Conservation (phyloP, 306 rosid genomes). For the Vigna unguiculata region DNA sequence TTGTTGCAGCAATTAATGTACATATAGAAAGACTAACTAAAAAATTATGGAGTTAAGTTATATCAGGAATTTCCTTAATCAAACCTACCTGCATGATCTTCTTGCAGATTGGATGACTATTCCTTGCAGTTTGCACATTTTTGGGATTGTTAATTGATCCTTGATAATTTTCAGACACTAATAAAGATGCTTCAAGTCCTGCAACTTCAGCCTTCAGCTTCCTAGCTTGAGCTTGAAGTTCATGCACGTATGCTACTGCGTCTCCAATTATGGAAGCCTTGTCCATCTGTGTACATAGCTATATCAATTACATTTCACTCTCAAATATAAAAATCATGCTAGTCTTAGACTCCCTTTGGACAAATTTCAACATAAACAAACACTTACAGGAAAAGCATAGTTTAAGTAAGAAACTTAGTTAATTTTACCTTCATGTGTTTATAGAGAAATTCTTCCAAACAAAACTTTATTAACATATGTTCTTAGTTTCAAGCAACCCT, state of each 20-base stretch:
- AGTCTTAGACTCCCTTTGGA: neutral
- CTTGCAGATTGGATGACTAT: slow-evolving; percentile 49
- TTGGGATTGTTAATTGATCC: slow-evolving; percentile 46
- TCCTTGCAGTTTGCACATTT: slow-evolving; percentile 43
- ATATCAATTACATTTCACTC: neutral
- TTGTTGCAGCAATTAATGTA: neutral
- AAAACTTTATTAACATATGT: neutral
- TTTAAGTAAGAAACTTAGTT: neutral
- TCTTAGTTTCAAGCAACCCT: neutral
- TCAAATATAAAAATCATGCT: neutral
- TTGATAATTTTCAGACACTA: slow-evolving; percentile 50
- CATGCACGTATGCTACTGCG: slow-evolving; percentile 75
- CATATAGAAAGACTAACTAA: neutral
- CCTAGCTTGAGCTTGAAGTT: slow-evolving; percentile 75
- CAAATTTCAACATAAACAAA: neutral
- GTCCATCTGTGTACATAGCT: slow-evolving; percentile 69
- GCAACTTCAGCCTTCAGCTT: slow-evolving; percentile 75
- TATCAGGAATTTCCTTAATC: neutral
- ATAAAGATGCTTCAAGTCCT: slow-evolving; percentile 70
- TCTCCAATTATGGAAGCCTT: slow-evolving; percentile 96
- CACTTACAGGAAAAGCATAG: neutral
- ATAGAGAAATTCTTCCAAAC: neutral
- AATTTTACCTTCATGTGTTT: neutral
- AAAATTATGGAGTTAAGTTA: neutral
- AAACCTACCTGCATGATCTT: slow-evolving; percentile 69